Evolutionary conservation across 352 stramenopile species (phyloP), one percentile per base, ranked within the genome.

Genomic region (Globisporangium cederbergense): DNA sequence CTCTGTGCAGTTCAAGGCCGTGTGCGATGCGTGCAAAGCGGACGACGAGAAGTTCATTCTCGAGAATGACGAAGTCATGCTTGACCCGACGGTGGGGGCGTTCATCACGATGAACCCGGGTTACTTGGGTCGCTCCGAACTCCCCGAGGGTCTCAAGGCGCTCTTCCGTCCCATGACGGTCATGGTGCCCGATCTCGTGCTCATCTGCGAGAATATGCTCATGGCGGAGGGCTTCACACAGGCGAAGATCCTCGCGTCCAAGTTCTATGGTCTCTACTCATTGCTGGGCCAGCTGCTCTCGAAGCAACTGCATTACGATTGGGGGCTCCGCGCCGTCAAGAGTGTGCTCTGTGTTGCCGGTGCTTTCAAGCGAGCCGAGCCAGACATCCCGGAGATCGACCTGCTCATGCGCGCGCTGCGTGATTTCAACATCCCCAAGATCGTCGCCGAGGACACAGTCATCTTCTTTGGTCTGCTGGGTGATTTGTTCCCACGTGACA

Each of bases 41-140:
- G 90, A 98, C 61, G 79, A 95, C 40, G 88, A 95, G 57, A 86
- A 78, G 28, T 97, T 99, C 70, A 89, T 97, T n/a, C 81, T 99
- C 28, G 94, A 98, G 65, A 97, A 97, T 45, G 93, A 98, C 60
- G 89, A 97, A 53, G 90, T 98, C 14, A 86, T 77, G 58, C 71
- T 98, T 4, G 93, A 98, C 69, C 90, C 92, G 7, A 94, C 88
- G 0, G 96, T 97, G 54, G 96, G 96, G 40, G 95, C 91, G 8
- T 99, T 97, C 70, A 98, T 98, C 66, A 98, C 96, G 16, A 98
- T 99, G 96, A 99, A 99, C 70, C 96, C 96, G 3, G 96, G 95
- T 14, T 99, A 99, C 70, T 74, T 98, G 22, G 95, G 95, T 46
- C 90, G 95, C 16, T 97, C 88, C 0, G 95, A 98, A 67, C 79